Conservation (phyloP, 2,329 filamentous ascomycete genomes). For the Fusarium temperatum region DNA sequence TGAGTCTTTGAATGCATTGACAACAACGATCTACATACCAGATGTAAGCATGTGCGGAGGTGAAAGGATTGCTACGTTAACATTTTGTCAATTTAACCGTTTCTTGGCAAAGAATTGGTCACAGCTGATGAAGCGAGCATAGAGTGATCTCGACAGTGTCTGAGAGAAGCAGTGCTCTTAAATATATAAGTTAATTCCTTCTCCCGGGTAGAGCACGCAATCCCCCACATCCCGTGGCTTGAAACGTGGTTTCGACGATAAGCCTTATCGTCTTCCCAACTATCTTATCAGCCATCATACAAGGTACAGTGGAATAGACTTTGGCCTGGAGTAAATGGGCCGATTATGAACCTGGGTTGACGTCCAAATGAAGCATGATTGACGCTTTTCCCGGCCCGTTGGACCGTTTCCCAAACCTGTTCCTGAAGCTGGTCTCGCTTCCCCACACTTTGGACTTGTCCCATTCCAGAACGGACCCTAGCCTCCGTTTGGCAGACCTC, state of each 20-base stretch:
- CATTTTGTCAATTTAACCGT: neutral
- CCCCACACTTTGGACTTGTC: slow-evolving; percentile 9
- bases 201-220: neutral
- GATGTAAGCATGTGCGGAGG: neutral
- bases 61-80: neutral
- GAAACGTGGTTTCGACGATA: neutral
- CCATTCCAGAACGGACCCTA: slow-evolving; percentile 8
- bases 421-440: neutral
- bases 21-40: neutral
- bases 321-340: neutral
- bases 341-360: neutral
- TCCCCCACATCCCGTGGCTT: neutral
- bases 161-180: neutral
- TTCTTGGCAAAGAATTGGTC: neutral
- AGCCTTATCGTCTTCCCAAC: neutral
- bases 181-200: neutral
- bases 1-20: neutral
- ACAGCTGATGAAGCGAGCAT: neutral
- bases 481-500: slow-evolving; percentile 1
- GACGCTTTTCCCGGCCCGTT: neutral
- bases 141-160: neutral
- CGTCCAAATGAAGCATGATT: neutral
- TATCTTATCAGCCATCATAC: neutral
- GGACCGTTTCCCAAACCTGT: slow-evolving; percentile 1
- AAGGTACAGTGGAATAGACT: neutral